A percentile compares a stretch with the other conserved stretches of the same genome.
These are phyloP conservation scores for Pseudogymnoascus sp. DNA, from an alignment of 2,329 filamentous ascomycete species.

Conservation along the genomic window DNA sequence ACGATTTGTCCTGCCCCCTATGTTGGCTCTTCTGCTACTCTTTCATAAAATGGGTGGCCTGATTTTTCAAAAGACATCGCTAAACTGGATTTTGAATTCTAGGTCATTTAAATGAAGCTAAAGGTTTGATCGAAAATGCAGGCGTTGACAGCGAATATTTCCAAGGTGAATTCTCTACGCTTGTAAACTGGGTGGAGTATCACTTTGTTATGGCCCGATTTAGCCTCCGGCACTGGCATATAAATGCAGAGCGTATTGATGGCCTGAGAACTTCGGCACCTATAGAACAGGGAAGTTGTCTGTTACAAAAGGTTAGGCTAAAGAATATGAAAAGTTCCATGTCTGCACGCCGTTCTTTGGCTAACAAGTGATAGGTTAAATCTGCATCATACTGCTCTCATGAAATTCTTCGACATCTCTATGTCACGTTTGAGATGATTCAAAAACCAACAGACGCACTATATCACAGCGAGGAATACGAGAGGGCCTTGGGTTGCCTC, in stretches of 20 bases:
- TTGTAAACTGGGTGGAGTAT: constrained; percentile 19
- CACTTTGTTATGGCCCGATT: constrained; percentile 19
- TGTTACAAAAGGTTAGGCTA: constrained; percentile 15
- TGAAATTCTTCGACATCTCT: constrained; percentile 18
- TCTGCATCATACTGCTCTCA: constrained; percentile 15
- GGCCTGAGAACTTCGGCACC: constrained; percentile 12
- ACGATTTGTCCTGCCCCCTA: constrained; percentile 12
- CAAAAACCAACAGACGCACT: constrained; percentile 17
- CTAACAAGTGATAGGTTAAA: constrained; percentile 17
- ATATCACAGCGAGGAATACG: constrained; percentile 20
- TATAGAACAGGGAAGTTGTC: constrained; percentile 15
- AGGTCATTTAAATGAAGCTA: constrained; percentile 19
- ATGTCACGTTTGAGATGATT: constrained; percentile 17
- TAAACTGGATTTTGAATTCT: constrained; percentile 14
- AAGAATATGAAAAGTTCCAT: constrained; percentile 13
- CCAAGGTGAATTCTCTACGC: constrained; percentile 16
- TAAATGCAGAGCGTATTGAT: constrained; percentile 13
- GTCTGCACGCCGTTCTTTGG: constrained; percentile 11
- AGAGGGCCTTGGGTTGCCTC: constrained; percentile 18
- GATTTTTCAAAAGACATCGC: constrained; percentile 16
- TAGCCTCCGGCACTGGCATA: constrained; percentile 18
- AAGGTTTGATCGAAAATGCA: constrained; percentile 16
- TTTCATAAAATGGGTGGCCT: constrained; percentile 13
- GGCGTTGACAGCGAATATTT: constrained; percentile 13
- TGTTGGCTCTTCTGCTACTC: constrained; percentile 11